A percentile compares a stretch with the other conserved stretches of the same genome.
These are phyloP conservation scores for Exophiala sideris DNA, from an alignment of 2,329 filamentous ascomycete genomes.

Conservation along the genomic window DNA sequence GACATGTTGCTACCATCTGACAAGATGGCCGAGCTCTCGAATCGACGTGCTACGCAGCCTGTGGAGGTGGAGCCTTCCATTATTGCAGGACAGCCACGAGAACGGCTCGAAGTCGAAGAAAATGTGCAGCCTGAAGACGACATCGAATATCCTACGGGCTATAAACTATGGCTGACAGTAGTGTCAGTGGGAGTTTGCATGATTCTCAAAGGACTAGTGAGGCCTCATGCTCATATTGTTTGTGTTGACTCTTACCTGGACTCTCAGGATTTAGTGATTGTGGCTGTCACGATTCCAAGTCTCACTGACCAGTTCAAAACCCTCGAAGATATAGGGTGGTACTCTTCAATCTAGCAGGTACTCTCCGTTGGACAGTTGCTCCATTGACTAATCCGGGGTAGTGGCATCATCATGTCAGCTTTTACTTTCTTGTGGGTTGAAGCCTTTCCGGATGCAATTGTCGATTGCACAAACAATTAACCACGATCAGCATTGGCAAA, in stretches of 20 bases:
- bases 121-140: background rate
- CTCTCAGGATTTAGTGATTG: conserved; percentile 30
- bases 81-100: background rate
- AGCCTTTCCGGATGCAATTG: no score
- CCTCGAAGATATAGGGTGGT: conserved; percentile 40
- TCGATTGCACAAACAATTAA: no score
- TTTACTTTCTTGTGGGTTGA: conserved; percentile 37
- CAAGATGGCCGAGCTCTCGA: no score
- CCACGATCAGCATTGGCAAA: conserved; percentile 36
- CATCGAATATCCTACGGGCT: conserved; percentile 3
- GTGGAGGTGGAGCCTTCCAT: no score
- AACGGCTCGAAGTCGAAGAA: conserved; percentile 10
- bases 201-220: conserved; percentile 5
- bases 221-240: no score
- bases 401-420: conserved; percentile 37
- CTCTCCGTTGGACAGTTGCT: background rate
- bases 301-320: conserved; percentile 35
- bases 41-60: no score
- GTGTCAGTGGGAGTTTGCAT: background rate
- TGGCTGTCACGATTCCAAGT: conserved; percentile 23
- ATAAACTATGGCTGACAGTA: conserved; percentile 5
- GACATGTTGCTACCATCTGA: no score
- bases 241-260: no score
- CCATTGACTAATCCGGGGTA: background rate
- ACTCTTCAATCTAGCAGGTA: conserved; percentile 34